A percentile compares a stretch with the other conserved stretches of the same genome.
Conservation (phyloP, 2,329 filamentous ascomycete species). For the Venturia asperata region DNA sequence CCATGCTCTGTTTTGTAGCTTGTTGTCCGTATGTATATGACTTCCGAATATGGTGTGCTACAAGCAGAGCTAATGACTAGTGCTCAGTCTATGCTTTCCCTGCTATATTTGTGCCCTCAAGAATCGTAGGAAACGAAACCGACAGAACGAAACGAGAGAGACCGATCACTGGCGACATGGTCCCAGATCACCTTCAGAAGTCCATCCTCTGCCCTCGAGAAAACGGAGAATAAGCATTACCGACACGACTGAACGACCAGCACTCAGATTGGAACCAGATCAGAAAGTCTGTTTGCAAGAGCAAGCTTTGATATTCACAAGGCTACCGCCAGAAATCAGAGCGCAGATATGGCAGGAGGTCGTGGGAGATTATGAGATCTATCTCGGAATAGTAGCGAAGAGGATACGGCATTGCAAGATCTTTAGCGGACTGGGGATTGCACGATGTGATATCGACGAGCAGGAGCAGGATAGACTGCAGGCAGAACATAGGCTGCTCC, state of each 20-base stretch:
- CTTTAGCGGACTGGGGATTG: not conserved
- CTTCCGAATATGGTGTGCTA: not conserved
- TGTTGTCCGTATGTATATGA: conserved; percentile 8
- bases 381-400: conserved; percentile 10
- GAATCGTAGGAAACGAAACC: conserved; percentile 5
- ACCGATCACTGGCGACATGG: conserved; percentile 10
- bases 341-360: conserved; percentile 14
- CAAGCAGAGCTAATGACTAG: not conserved
- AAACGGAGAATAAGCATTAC: conserved; percentile 13
- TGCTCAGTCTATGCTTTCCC: conserved; percentile 17
- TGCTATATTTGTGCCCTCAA: conserved; percentile 18
- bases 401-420: conserved; percentile 17
- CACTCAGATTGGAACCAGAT: not conserved
- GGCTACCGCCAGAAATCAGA: conserved; percentile 16
- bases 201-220: conserved; percentile 10
- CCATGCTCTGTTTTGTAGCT: conserved; percentile 12
- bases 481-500: conserved; percentile 7
- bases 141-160: conserved; percentile 1
- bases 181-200: not conserved
- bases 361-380: conserved; percentile 15
- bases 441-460: conserved; percentile 3
- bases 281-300: conserved; percentile 13
- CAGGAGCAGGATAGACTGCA: conserved; percentile 1
- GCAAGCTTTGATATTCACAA: conserved; percentile 13
- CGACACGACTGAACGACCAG: not conserved